These are phyloP conservation scores for Dalechampia spathulata DNA, from an alignment of 441 rosid species.

Conservation along the genomic window DNA sequence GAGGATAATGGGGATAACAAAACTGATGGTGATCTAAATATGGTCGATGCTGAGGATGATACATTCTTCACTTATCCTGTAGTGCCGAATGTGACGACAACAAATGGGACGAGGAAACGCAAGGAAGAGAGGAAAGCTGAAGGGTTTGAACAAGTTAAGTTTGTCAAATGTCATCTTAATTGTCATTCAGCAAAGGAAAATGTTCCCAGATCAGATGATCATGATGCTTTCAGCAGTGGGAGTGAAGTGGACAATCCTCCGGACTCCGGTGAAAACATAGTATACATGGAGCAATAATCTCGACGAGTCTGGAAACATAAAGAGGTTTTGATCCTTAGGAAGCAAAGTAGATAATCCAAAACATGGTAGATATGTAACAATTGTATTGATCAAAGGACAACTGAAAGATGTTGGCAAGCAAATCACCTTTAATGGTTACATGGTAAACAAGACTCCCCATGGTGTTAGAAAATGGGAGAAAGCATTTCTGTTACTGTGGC, in stretches of 20 bases:
- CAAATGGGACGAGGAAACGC: slow-evolving; percentile 47
- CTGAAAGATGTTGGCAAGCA: too few species aligned
- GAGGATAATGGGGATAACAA: slow-evolving; percentile 14
- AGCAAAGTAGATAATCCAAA: background rate
- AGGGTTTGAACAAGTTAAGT: slow-evolving; percentile 34
- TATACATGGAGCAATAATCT: slow-evolving; percentile 33
- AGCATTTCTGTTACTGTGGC: too few species aligned
- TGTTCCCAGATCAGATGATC: slow-evolving; percentile 19
- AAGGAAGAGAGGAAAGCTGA: slow-evolving; percentile 44
- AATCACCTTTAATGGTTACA: too few species aligned
- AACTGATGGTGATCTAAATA: slow-evolving; percentile 30
- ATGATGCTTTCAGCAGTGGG: slow-evolving; percentile 34
- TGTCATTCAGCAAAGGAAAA: slow-evolving; percentile 24
- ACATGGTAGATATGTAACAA: background rate
- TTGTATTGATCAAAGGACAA: too few species aligned
- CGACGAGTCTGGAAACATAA: background rate
- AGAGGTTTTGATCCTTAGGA: background rate
- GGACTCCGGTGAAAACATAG: slow-evolving; percentile 23
- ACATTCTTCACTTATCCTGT: slow-evolving; percentile 17
- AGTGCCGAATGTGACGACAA: slow-evolving; percentile 10
- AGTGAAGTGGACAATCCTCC: slow-evolving; percentile 34
- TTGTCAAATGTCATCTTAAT: slow-evolving; percentile 30
- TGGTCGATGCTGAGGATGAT: slow-evolving; percentile 32
- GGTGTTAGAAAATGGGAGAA: too few species aligned
- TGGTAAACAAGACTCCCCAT: too few species aligned